These are phyloP conservation scores for Macrophomina phaseolina DNA, from an alignment of 2,329 filamentous ascomycete genomes.

Conservation along the genomic window DNA sequence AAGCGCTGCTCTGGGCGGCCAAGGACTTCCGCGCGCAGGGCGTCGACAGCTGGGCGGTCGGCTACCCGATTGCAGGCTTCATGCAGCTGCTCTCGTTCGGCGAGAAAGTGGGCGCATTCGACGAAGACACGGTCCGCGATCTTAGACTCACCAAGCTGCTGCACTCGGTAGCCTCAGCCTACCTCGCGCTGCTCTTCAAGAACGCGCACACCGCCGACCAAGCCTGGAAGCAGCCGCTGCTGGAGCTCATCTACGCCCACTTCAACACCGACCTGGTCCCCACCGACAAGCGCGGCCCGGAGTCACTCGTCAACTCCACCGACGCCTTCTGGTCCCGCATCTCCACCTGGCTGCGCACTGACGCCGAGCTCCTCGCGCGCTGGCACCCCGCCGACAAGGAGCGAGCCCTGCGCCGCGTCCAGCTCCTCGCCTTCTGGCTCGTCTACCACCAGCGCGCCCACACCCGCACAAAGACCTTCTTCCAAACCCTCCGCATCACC, in stretches of 20 bases:
- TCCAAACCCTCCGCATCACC: slow-evolving; percentile 32
- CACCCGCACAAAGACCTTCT: slow-evolving; percentile 41
- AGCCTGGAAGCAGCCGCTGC: slow-evolving; percentile 38
- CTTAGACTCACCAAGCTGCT: slow-evolving; percentile 35
- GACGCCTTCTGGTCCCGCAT: slow-evolving; percentile 32
- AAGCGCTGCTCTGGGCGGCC: slow-evolving; percentile 38
- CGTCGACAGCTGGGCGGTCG: slow-evolving; percentile 40
- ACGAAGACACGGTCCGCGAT: slow-evolving; percentile 26
- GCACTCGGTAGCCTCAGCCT: slow-evolving; percentile 35
- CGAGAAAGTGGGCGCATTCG: slow-evolving; percentile 30
- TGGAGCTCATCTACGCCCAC: slow-evolving; percentile 36
- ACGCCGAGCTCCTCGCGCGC: slow-evolving; percentile 1
- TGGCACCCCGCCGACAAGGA: slow-evolving; percentile 21
- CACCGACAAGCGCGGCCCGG: slow-evolving; percentile 28
- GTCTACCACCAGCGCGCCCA: slow-evolving; percentile 37
- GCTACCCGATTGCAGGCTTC: slow-evolving; percentile 40
- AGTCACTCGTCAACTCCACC: slow-evolving; percentile 30
- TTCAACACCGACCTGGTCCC: slow-evolving; percentile 39
- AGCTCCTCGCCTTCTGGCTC: slow-evolving; percentile 43
- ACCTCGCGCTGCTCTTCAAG: slow-evolving; percentile 34
- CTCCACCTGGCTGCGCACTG: slow-evolving; percentile 22
- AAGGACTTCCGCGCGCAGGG: slow-evolving; percentile 36
- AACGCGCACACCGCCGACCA: slow-evolving; percentile 18
- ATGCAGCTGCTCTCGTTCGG: slow-evolving; percentile 36
- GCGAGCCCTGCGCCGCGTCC: slow-evolving; percentile 34